phyloP scores from a whole-genome alignment of 1,284 basidiomycete species.

The Boletellus deceptivus region DNA sequence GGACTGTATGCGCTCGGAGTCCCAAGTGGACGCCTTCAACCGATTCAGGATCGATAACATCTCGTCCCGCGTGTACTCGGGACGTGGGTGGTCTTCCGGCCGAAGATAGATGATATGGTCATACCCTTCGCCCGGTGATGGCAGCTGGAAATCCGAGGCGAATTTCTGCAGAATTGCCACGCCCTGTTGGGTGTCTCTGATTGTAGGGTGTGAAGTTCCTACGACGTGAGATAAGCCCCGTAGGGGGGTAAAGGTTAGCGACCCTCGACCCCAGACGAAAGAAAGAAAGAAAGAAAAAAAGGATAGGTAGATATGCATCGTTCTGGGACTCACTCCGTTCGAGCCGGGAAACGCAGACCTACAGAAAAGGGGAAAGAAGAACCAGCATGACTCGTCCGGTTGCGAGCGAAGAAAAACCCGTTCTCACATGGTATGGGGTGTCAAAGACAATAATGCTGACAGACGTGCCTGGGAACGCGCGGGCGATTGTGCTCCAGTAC shows the following conservation, averaged over 20 bases:
- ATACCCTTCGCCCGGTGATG: conserved; percentile 56
- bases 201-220: conserved; percentile 72
- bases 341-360: conserved; percentile 56
- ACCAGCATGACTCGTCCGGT: conserved; percentile 9
- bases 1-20: conserved; percentile 10
- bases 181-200: conserved; percentile 54
- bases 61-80: conserved; percentile 50
- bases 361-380: conserved; percentile 6
- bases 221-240: conserved; percentile 6
- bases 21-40: conserved; percentile 37
- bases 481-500: conserved; percentile 69
- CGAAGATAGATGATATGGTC: conserved; percentile 54
- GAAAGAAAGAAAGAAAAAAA: background rate
- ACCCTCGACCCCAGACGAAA: conserved; percentile 2
- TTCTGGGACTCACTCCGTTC: conserved; percentile 42
- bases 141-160: conserved; percentile 53
- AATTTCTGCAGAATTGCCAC: conserved; percentile 59
- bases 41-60: conserved; percentile 51
- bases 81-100: conserved; percentile 48
- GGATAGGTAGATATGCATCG: background rate
- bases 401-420: conserved; percentile 16
- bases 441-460: conserved; percentile 73
- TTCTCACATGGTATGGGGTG: conserved; percentile 66
- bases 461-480: conserved; percentile 54
- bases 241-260: conserved; percentile 2